Conservation (phyloP, 2,329 filamentous ascomycete genomes). For the Fusarium abutilonis region DNA sequence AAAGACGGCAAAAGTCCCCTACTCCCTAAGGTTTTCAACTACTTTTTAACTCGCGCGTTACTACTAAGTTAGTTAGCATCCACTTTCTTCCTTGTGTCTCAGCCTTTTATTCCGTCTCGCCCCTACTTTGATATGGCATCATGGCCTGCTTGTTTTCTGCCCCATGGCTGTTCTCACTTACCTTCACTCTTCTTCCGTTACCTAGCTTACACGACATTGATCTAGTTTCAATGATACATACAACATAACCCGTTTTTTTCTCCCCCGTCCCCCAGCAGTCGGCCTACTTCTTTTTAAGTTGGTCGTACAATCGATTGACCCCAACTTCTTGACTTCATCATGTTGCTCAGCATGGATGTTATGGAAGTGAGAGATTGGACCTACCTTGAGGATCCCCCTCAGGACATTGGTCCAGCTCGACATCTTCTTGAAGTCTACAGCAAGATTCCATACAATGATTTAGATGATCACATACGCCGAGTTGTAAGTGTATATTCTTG, state of each 20-base stretch:
- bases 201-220: conserved; percentile 11
- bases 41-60: conserved; percentile 20
- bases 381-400: conserved; percentile 51
- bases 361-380: conserved; percentile 55
- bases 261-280: conserved; percentile 8
- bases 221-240: conserved; percentile 34
- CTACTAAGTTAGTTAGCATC: conserved; percentile 6
- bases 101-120: conserved; percentile 4
- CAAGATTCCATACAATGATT: conserved; percentile 48
- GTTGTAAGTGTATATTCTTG: conserved; percentile 46
- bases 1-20: conserved; percentile 30
- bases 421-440: conserved; percentile 54
- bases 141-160: conserved; percentile 10
- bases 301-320: conserved; percentile 4
- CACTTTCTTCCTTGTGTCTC: conserved; percentile 30
- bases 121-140: conserved; percentile 23
- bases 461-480: conserved; percentile 51
- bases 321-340: conserved; percentile 17
- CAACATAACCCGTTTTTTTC: not conserved
- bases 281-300: conserved; percentile 1
- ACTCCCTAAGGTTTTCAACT: conserved; percentile 18
- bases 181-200: conserved; percentile 10
- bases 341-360: conserved; percentile 45
- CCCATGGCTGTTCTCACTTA: conserved; percentile 20
- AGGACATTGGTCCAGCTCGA: conserved; percentile 51